Percentiles rank a stretch among this genome's conserved stretches.
Evolutionary conservation across 2,329 filamentous ascomycete genomes (phyloP).

Genomic region (Fonsecaea erecta): DNA sequence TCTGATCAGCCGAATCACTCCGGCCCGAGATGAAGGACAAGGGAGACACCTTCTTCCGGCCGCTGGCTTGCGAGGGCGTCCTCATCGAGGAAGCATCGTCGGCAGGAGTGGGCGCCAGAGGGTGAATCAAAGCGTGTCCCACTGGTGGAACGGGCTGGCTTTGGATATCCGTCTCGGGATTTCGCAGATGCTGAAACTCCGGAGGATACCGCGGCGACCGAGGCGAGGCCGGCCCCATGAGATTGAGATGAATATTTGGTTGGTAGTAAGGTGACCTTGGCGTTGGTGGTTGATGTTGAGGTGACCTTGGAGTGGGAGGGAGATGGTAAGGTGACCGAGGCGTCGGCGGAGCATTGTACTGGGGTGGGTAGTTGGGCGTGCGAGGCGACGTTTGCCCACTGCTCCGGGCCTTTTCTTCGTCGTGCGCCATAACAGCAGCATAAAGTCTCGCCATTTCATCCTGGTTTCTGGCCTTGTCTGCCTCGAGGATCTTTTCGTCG

Average conservation of each 20-base stretch:
- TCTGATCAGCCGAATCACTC: constrained; percentile 46
- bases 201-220: constrained; percentile 36
- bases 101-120: constrained; percentile 29
- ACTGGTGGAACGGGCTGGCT: constrained; percentile 13
- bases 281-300: constrained; percentile 22
- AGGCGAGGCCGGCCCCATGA: constrained; percentile 21
- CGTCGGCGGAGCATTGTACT: constrained; percentile 38
- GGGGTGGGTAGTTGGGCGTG: constrained; percentile 27
- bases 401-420: constrained; percentile 52
- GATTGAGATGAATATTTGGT: constrained; percentile 5
- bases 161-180: constrained; percentile 20
- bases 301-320: constrained; percentile 28
- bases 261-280: constrained; percentile 29
- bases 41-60: constrained; percentile 47
- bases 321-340: constrained; percentile 36
- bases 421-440: constrained; percentile 88
- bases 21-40: constrained; percentile 50
- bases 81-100: constrained; percentile 18
- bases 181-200: constrained; percentile 41
- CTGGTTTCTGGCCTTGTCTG: constrained; percentile 75
- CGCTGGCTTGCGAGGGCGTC: constrained; percentile 39
- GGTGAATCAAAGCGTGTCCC: constrained; percentile 23
- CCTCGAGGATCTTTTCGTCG: constrained; percentile 74
- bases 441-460: constrained; percentile 89
- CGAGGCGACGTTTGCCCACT: constrained; percentile 33